phyloP scores from a whole-genome alignment of 2,329 filamentous ascomycete genomes.

The Plectosphaerella plurivora region DNA sequence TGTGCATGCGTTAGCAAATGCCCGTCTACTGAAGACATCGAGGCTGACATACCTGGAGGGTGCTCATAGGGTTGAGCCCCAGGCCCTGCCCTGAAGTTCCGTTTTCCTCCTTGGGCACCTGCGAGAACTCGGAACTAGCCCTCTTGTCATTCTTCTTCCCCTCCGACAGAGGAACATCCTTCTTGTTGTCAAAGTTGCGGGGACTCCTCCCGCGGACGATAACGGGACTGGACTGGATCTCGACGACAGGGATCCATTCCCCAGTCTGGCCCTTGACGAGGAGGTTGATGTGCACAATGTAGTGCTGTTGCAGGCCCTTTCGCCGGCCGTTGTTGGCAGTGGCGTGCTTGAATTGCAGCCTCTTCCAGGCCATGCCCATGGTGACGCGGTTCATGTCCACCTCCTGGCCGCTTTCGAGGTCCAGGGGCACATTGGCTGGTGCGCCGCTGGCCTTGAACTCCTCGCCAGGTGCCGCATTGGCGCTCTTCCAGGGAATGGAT shows the following conservation, averaged over 20 bases:
- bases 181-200: constrained; percentile 87
- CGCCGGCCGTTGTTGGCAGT: constrained; percentile 93
- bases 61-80: constrained; percentile 26
- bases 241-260: constrained; percentile 70
- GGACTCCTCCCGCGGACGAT: constrained; percentile 92
- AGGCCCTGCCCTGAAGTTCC: constrained; percentile 2
- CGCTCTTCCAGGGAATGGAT: constrained; percentile 90
- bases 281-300: constrained; percentile 81
- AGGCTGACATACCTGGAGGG: constrained; percentile 24
- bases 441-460: constrained; percentile 43
- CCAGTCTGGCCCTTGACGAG: constrained; percentile 67
- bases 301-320: constrained; percentile 94
- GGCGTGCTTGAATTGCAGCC: constrained; percentile 91
- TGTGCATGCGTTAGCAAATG: constrained; percentile 16
- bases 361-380: constrained; percentile 87
- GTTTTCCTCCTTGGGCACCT: constrained; percentile 17
- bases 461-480: constrained; percentile 48
- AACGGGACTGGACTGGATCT: constrained; percentile 87
- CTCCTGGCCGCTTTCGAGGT: constrained; percentile 56
- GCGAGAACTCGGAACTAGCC: constrained; percentile 25
- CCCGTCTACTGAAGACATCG: neutral
- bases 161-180: constrained; percentile 71
- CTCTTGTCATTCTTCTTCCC: constrained; percentile 44
- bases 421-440: constrained; percentile 51
- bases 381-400: constrained; percentile 75